A percentile compares a stretch with the other conserved stretches of the same genome.
Evolutionary conservation across 2,329 filamentous ascomycete genomes (phyloP).

Genomic region (Ceratocystis cubensis): DNA sequence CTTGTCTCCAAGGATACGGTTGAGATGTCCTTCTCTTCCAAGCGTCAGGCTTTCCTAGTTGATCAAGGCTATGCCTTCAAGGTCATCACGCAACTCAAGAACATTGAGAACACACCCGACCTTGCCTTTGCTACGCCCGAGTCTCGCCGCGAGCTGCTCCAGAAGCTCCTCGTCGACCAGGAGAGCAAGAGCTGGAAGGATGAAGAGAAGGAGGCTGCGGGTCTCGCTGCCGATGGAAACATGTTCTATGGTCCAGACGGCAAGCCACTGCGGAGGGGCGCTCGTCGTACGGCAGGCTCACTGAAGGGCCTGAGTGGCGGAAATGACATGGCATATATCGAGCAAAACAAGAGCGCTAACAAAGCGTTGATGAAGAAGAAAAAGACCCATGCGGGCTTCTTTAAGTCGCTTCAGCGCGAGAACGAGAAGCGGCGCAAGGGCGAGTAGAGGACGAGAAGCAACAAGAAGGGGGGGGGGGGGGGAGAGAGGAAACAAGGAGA

Average conservation of each 20-base stretch:
- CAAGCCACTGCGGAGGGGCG: constrained; percentile 23
- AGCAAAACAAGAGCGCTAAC: constrained; percentile 64
- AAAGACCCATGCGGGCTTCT: constrained; percentile 32
- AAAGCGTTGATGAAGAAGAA: constrained; percentile 31
- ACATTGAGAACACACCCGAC: constrained; percentile 70
- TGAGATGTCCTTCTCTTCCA: constrained; percentile 96
- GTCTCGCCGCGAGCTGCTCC: constrained; percentile 74
- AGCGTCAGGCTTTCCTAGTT: constrained; percentile 90
- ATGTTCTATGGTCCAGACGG: constrained; percentile 24
- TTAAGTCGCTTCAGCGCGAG: constrained; percentile 33
- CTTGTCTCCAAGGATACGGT: constrained; percentile 94
- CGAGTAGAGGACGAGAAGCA: neutral
- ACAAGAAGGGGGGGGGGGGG: neutral
- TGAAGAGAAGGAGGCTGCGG: constrained; percentile 19
- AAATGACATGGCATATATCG: constrained; percentile 93
- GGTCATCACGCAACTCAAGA: constrained; percentile 89
- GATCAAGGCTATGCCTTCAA: constrained; percentile 99
- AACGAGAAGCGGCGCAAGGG: constrained; percentile 25
- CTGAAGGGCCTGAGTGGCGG: constrained; percentile 79
- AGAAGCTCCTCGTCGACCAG: constrained; percentile 79
- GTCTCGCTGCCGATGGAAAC: constrained; percentile 20
- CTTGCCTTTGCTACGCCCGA: constrained; percentile 67
- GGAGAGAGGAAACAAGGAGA: neutral
- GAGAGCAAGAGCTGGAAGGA: constrained; percentile 33
- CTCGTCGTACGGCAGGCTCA: constrained; percentile 66